These are phyloP conservation scores for Batrachochytrium dendrobatidis DNA, from an alignment of 371 early-diverging fungal genomes.

Conservation along the genomic window DNA sequence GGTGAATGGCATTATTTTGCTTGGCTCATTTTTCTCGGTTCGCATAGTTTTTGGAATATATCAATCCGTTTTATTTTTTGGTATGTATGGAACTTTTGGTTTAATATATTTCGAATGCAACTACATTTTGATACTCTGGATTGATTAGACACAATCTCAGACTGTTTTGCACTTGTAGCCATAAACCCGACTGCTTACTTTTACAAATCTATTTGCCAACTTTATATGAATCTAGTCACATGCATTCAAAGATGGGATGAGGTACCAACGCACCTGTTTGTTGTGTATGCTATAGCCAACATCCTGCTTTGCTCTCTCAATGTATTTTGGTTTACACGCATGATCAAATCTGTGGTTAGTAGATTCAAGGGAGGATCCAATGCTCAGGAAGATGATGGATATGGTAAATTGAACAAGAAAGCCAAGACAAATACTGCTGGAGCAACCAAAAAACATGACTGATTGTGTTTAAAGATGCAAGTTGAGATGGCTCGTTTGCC, in stretches of 20 bases:
- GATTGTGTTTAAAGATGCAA: too few relatives aligned
- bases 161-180: neutral
- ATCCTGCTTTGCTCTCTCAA: slow-evolving; percentile 61
- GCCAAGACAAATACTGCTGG: neutral
- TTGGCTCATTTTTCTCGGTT: slow-evolving; percentile 64
- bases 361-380: slow-evolving; percentile 15
- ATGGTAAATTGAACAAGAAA: neutral
- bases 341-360: slow-evolving; percentile 43
- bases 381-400: neutral
- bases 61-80: slow-evolving; percentile 54
- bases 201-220: too few relatives aligned
- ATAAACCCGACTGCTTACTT: neutral
- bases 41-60: slow-evolving; percentile 76
- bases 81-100: slow-evolving; percentile 37
- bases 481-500: too few relatives aligned
- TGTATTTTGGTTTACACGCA: slow-evolving; percentile 71
- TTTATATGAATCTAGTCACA: slow-evolving; percentile 8
- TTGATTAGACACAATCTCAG: neutral
- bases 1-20: slow-evolving; percentile 69
- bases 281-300: slow-evolving; percentile 58
- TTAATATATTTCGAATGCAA: neutral
- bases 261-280: slow-evolving; percentile 46
- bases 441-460: neutral
- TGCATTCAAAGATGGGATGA: slow-evolving; percentile 24
- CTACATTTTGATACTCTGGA: neutral